A percentile compares a stretch with the other conserved stretches of the same genome.
Evolutionary conservation across 306 rosid genomes (phyloP).

Genomic region (Lathyrus tuberosus): DNA sequence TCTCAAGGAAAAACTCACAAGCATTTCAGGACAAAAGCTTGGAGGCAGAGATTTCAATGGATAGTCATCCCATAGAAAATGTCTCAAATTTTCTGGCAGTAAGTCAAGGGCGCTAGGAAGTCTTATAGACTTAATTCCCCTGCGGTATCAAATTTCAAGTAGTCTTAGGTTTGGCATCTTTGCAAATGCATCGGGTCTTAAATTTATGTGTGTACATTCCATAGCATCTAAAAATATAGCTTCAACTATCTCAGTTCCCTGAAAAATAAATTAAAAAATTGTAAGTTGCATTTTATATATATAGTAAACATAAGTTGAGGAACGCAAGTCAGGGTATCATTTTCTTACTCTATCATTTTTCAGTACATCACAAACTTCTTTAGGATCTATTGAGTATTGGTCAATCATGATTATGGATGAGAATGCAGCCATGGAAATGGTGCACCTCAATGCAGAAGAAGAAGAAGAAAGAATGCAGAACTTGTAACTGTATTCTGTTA

Average conservation of each 20-base stretch:
- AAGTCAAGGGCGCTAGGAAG: background rate
- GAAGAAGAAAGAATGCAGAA: too few relatives aligned
- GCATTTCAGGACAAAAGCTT: background rate
- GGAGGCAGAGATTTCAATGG: background rate
- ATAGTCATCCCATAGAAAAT: background rate
- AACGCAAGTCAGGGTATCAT: background rate
- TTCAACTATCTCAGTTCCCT: slow-evolving; percentile 25
- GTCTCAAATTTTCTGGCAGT: slow-evolving; percentile 4
- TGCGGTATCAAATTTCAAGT: background rate
- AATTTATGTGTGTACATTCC: background rate
- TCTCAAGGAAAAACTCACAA: slow-evolving; percentile 1
- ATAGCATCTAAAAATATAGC: background rate
- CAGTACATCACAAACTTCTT: background rate
- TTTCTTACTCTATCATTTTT: slow-evolving; percentile 16
- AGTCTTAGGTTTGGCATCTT: slow-evolving; percentile 18
- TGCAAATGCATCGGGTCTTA: background rate
- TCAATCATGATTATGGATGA: too few relatives aligned
- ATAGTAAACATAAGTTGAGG: too few relatives aligned
- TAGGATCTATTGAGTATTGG: too few relatives aligned
- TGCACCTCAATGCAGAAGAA: too few relatives aligned
- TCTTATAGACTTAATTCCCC: background rate
- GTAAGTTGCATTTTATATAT: too few relatives aligned
- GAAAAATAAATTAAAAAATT: background rate
- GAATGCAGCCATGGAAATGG: too few relatives aligned
- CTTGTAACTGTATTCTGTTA: too few relatives aligned